Evolutionary conservation across 2,329 filamentous ascomycete species (phyloP), one percentile per base, ranked within the genome.

Genomic region (Colletotrichum musae): DNA sequence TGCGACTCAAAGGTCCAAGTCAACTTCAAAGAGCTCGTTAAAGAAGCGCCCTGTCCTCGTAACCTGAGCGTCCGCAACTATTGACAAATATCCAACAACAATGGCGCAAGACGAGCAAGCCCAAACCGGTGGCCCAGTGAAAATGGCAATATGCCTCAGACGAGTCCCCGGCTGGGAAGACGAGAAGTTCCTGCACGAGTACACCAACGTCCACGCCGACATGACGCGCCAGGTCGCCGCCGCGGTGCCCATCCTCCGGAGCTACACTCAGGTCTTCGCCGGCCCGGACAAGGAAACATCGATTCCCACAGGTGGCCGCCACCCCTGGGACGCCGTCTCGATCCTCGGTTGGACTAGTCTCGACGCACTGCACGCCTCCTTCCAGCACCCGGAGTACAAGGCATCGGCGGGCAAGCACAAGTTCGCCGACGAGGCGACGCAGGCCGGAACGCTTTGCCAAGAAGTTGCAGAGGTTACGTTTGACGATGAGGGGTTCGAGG

Each of bases 321-420:
- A 32, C 0, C 18, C 32, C 1, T 64, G 53, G 53, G 61, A 64
- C 15, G 45, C 54, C 28, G 61, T 43, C 5, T 41, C 61, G 7
- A 64, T 53, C 6, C 61, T 64, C 7, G 61, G 54, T 4, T 64
- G 52, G 53, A 58, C 61, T 13, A 28, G 52, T 12, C 16, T 64
- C 6, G 32, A 58, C 3, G 53, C 32, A 12, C 39, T 65, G 0
- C 43, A 41, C 47, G 24, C 26, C 2, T 60, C 63, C 3, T 60
- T 53, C 21, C 39, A 60, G 43, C 32, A 16, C 12, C 63, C 63
- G 1, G 21, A 43, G 10, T 60, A 65, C 12, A 60, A 65, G 28
- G 53, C 56, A 12, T 65, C 56, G 2, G 56, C 56, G 6, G 63
- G 48, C 4, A 47, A 10, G 3, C 56, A 65, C 48, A 43, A 47